Evolutionary conservation across 108 stramenopile genomes (phyloP).

Genomic region (Poteriospumella lacustris): DNA sequence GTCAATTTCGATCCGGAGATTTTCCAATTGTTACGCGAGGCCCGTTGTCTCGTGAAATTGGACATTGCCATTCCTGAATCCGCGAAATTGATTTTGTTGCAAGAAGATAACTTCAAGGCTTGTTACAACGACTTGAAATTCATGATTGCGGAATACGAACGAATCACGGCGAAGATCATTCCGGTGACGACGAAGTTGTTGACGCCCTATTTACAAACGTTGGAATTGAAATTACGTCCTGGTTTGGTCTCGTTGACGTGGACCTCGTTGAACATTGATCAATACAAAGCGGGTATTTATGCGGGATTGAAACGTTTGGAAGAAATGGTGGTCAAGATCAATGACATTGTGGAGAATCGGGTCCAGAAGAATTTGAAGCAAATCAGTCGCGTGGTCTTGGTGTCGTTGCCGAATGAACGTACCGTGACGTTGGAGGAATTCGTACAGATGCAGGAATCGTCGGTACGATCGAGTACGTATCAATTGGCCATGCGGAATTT

Average conservation of each 20-base stretch:
- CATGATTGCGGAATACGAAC: slow-evolving; percentile 51
- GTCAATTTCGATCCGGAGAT: slow-evolving; percentile 63
- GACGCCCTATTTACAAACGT: slow-evolving; percentile 35
- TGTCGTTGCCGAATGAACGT: slow-evolving; percentile 32
- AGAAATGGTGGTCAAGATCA: slow-evolving; percentile 53
- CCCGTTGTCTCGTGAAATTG: slow-evolving; percentile 53
- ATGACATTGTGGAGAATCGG: slow-evolving; percentile 61
- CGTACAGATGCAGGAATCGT: slow-evolving; percentile 49
- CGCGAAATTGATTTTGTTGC: slow-evolving; percentile 54
- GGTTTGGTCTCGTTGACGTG: slow-evolving; percentile 60
- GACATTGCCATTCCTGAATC: slow-evolving; percentile 53
- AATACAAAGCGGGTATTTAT: slow-evolving; percentile 38
- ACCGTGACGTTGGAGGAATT: slow-evolving; percentile 57
- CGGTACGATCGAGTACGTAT: slow-evolving; percentile 13
- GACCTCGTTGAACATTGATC: slow-evolving; percentile 64
- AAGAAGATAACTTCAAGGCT: slow-evolving; percentile 52
- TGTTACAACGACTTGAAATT: slow-evolving; percentile 50
- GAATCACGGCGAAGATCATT: slow-evolving; percentile 37
- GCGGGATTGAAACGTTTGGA: slow-evolving; percentile 42
- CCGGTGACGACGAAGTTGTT: slow-evolving; percentile 44
- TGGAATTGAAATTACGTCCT: slow-evolving; percentile 50
- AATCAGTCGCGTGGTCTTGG: slow-evolving; percentile 22
- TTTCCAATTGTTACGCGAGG: slow-evolving; percentile 58
- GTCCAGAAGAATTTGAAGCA: slow-evolving; percentile 61
- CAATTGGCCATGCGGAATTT: slow-evolving; percentile 32